Base-by-base conservation (phyloP, 345 rosid species). In the Turritis glabra region DNA sequence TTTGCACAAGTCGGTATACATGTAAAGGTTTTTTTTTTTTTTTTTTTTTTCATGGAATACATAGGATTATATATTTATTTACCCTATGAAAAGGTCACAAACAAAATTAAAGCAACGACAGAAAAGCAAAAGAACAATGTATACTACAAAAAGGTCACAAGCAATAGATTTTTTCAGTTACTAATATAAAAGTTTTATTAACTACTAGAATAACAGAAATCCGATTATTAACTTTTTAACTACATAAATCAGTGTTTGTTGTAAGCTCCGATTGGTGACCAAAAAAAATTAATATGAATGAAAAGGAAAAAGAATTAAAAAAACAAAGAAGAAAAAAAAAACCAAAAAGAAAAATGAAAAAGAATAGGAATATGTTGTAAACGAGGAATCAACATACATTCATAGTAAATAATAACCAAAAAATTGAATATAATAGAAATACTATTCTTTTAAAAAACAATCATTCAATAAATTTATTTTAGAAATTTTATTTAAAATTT, bases 1-100 rank as follows among this genome's bases (percentile, higher is more conserved):
- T 61, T 62, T 62, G 59, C 71, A 69, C 80, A 69, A 76, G 64
- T 76, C 74, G 70, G 44, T 23, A 59, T 60, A 52, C 58, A 69
- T 76, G 72, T 69, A 76, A 69, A 76, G 57, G 70, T 69, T 76
- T 61, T 50, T 1, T 60, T 37, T 3, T 37, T 37, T 9, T 35
- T 35, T 57, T 18, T 23, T 10, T 8, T 21, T 44, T 3, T 17
- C 40, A n/a, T 75, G 63, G 14, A 22, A 67, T 67, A 48, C 43
- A 26, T 46, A 66, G 1, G 21, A 64, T 23, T 73, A 29, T 41
- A 30, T n/a, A 37, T 74, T 64, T 29, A 14, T 46, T 43, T 30
- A 22, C 30, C 50, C 48, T 3, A 6, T 18, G 23, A 56, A 51
- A 30, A 46, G 41, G 23, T 27, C 25, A 64, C 52, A 26, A 18